phyloP scores from a whole-genome alignment of 2,329 filamentous ascomycete genomes.

The Dactylellina drechsleri region DNA sequence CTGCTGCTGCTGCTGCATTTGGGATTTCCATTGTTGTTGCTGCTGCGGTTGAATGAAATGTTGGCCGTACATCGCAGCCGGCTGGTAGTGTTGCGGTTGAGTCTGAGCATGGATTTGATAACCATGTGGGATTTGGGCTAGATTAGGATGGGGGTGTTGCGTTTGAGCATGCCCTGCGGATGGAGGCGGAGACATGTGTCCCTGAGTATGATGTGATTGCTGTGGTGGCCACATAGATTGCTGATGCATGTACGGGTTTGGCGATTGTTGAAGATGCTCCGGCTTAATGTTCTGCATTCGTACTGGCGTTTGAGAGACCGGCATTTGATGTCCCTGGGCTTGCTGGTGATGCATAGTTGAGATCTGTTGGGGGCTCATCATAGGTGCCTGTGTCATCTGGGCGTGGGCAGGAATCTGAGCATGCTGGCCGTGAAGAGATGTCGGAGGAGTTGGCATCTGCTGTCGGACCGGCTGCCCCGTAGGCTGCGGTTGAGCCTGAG shows the following conservation, averaged over 20 bases:
- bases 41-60: constrained; percentile 56
- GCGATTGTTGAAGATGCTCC: constrained; percentile 69
- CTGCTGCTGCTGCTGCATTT: constrained; percentile 56
- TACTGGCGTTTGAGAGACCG: constrained; percentile 66
- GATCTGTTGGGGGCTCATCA: constrained; percentile 69
- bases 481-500: constrained; percentile 19
- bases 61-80: constrained; percentile 56
- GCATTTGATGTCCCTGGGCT: constrained; percentile 65
- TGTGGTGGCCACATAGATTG: constrained; percentile 71
- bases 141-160: constrained; percentile 61
- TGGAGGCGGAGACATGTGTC: constrained; percentile 70
- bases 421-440: constrained; percentile 68
- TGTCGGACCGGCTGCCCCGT: constrained; percentile 57
- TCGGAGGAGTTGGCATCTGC: constrained; percentile 71
- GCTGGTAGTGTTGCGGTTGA: constrained; percentile 57
- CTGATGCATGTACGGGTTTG: constrained; percentile 71
- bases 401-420: constrained; percentile 63
- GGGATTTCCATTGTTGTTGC: constrained; percentile 56
- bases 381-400: constrained; percentile 60
- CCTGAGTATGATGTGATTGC: constrained; percentile 66
- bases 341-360: constrained; percentile 69
- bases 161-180: constrained; percentile 34
- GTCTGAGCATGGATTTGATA: constrained; percentile 62
- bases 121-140: constrained; percentile 62
- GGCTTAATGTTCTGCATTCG: constrained; percentile 70